Evolutionary conservation across 2,329 filamentous ascomycete genomes (phyloP).

Genomic region (Ilyonectria sp.): DNA sequence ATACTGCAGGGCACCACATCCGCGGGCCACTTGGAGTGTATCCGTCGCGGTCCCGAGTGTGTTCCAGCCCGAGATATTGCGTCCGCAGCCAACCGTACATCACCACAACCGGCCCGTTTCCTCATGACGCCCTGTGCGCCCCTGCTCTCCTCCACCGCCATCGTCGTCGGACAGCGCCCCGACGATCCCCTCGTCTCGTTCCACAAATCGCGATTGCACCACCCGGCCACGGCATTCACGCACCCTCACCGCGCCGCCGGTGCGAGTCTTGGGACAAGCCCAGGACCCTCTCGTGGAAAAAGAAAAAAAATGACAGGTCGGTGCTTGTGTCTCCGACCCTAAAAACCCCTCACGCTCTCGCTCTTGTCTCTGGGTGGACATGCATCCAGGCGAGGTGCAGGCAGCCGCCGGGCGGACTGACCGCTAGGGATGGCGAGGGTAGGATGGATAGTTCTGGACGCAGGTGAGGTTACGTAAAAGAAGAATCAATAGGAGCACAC

Average conservation of each 20-base stretch:
- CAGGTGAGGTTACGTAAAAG: constrained; percentile 23
- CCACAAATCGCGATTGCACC: constrained; percentile 49
- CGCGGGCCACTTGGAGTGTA: constrained; percentile 12
- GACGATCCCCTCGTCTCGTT: constrained; percentile 28
- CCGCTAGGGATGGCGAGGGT: constrained; percentile 10
- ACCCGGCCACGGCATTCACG: constrained; percentile 40
- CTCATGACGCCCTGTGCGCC: constrained; percentile 9
- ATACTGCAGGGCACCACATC: constrained; percentile 1
- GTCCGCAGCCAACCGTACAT: neutral
- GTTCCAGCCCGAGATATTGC: constrained; percentile 5
- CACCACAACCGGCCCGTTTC: constrained; percentile 11
- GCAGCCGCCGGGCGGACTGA: constrained; percentile 8
- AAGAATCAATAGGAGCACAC: neutral
- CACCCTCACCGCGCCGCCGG: constrained; percentile 9
- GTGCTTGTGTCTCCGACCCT: neutral
- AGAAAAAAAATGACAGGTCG: constrained; percentile 27
- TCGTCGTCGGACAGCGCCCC: constrained; percentile 14
- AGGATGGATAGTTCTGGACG: neutral
- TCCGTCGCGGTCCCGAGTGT: constrained; percentile 1
- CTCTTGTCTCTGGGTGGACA: constrained; percentile 27
- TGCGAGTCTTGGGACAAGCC: constrained; percentile 6
- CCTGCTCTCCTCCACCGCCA: constrained; percentile 33
- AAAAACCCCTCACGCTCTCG: constrained; percentile 17
- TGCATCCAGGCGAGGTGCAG: constrained; percentile 29
- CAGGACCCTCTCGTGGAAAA: constrained; percentile 8